These are phyloP conservation scores for Scedosporium dehoogii DNA, from an alignment of 2,329 filamentous ascomycete species.

Conservation along the genomic window DNA sequence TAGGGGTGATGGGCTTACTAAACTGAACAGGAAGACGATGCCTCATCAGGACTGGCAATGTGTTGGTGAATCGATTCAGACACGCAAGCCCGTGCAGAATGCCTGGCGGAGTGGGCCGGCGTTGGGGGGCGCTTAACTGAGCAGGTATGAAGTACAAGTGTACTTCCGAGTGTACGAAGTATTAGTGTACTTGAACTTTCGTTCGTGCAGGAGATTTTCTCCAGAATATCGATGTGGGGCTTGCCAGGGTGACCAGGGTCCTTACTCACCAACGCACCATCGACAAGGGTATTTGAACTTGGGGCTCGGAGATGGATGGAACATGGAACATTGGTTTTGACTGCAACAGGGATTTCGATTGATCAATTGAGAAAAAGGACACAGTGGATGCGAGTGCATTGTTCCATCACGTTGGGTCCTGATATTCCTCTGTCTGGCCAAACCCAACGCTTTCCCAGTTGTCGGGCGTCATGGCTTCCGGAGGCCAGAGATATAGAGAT, in stretches of 20 bases:
- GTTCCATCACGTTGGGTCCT: neutral
- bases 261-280: neutral
- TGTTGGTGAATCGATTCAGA: no score
- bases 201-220: no score
- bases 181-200: neutral
- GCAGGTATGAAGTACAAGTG: neutral
- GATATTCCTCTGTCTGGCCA: neutral
- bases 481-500: neutral
- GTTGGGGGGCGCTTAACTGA: no score
- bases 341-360: neutral
- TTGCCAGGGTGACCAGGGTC: neutral
- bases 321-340: no score
- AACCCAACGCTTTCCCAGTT: neutral
- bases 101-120: no score
- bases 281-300: no score
- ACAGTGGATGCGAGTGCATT: neutral
- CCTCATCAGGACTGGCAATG: no score
- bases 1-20: no score
- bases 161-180: neutral
- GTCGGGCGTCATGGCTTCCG: no score
- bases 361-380: neutral
- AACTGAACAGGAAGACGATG: no score
- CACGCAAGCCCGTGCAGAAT: no score
- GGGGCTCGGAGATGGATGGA: neutral
- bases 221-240: no score